Conservation (phyloP, 1,139 yeast species). For the Taiozyma sp. region DNA sequence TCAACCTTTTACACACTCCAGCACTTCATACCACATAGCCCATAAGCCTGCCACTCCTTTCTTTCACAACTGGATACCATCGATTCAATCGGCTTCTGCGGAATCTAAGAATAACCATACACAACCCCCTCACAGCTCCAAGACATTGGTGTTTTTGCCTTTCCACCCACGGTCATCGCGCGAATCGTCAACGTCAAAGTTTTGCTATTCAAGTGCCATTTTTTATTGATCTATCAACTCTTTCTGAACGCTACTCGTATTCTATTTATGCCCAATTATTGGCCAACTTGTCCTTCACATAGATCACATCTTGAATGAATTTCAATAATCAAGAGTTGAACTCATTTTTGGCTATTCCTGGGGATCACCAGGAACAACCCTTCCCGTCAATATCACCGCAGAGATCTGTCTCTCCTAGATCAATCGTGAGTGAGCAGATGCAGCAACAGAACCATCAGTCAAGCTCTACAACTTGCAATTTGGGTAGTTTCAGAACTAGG, state of each 20-base stretch:
- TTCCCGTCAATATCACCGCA: slow-evolving; percentile 20
- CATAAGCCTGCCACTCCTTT: background rate
- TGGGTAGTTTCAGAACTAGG: slow-evolving; percentile 36
- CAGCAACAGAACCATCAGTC: slow-evolving; percentile 1
- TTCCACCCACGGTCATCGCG: background rate
- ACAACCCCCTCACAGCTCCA: background rate
- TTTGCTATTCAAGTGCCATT: background rate
- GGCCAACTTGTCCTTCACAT: background rate
- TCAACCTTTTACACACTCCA: background rate
- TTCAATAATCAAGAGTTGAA: slow-evolving; percentile 15
- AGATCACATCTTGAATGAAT: slow-evolving; percentile 2
- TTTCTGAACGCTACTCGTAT: background rate
- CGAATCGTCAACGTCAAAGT: background rate
- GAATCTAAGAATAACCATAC: background rate
- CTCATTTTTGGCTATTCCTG: slow-evolving; percentile 16
- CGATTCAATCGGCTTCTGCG: background rate
- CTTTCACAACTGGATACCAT: background rate
- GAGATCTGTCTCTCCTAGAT: slow-evolving; percentile 23
- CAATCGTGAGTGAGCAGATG: slow-evolving; percentile 17
- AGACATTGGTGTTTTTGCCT: background rate
- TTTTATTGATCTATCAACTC: background rate
- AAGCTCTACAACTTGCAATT: slow-evolving; percentile 9
- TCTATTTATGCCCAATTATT: background rate
- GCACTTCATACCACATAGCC: background rate
- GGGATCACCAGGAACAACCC: slow-evolving; percentile 13